phyloP scores from a whole-genome alignment of 1,284 basidiomycete species.

The Sporisorium graminicola region DNA sequence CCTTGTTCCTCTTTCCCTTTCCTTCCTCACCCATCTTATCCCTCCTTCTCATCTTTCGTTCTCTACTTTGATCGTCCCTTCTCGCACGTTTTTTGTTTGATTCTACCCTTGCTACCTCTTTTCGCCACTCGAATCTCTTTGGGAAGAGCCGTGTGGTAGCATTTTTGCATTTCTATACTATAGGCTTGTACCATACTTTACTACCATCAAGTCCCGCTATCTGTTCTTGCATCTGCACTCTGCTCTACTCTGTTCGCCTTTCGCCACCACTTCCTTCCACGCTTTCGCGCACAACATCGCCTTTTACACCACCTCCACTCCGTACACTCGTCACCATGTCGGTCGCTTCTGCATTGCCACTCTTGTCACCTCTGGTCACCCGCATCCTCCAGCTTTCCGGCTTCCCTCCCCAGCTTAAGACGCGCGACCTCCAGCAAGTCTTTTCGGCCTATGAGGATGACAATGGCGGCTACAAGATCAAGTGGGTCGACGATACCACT shows the following conservation, averaged over 20 bases:
- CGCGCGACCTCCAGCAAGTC: constrained; percentile 90
- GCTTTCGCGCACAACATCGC: neutral
- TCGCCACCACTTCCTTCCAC: neutral
- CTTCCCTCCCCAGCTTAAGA: constrained; percentile 95
- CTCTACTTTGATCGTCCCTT: neutral
- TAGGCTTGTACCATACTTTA: neutral
- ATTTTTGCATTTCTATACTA: neutral
- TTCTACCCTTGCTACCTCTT: neutral
- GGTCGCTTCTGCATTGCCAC: constrained; percentile 50
- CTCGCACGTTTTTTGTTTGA: neutral
- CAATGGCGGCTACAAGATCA: constrained; percentile 95
- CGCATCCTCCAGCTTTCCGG: constrained; percentile 91
- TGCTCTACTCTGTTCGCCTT: too few species aligned
- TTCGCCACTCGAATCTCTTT: neutral
- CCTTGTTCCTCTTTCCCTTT: too few species aligned
- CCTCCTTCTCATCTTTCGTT: too few species aligned
- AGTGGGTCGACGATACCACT: constrained; percentile 97
- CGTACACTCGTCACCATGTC: constrained; percentile 20
- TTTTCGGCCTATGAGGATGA: constrained; percentile 90
- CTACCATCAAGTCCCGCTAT: neutral
- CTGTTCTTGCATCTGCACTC: neutral
- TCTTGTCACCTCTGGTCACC: constrained; percentile 87
- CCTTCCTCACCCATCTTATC: too few species aligned
- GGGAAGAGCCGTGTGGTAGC: neutral
- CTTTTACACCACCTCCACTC: neutral